Evolutionary conservation across 805 yeast genomes (phyloP).

Genomic region (Dipodascus albidus): DNA sequence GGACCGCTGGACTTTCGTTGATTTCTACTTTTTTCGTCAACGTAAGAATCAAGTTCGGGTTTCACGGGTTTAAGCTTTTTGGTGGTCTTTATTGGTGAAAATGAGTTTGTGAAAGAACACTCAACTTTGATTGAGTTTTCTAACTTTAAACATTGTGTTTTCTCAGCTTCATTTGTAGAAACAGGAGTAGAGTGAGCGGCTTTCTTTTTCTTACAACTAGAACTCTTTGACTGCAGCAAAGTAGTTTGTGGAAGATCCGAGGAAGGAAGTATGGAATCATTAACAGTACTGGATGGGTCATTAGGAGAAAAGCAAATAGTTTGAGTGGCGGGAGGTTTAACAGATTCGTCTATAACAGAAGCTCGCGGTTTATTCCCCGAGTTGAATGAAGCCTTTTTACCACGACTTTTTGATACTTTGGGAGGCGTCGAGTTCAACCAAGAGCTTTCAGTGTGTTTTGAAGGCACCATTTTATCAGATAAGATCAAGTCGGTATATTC

Average conservation of each 20-base stretch:
- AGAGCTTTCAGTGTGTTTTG: not conserved
- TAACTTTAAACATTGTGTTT: not conserved
- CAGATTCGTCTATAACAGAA: not conserved
- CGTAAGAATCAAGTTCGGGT: not conserved
- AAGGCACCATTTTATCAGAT: not conserved
- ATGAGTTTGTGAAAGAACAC: not conserved
- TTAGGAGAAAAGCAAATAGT: not conserved
- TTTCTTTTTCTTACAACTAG: not conserved
- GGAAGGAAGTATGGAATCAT: not conserved
- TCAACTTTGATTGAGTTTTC: not conserved
- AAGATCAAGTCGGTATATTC: not conserved
- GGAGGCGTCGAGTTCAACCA: not conserved
- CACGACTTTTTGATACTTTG: not conserved
- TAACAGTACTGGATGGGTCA: not conserved
- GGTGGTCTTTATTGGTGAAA: not conserved
- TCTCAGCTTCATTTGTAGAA: not conserved
- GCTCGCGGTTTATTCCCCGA: not conserved
- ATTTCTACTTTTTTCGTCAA: not conserved
- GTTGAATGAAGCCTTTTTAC: not conserved
- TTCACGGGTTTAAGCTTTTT: not conserved
- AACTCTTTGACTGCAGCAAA: constrained; percentile 1
- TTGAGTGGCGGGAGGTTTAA: not conserved
- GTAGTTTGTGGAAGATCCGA: not conserved
- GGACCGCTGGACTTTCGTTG: not conserved
- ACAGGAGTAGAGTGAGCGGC: not conserved